Evolutionary conservation across 2,329 filamentous ascomycete genomes (phyloP).

Genomic region (Monilinia fructicola): DNA sequence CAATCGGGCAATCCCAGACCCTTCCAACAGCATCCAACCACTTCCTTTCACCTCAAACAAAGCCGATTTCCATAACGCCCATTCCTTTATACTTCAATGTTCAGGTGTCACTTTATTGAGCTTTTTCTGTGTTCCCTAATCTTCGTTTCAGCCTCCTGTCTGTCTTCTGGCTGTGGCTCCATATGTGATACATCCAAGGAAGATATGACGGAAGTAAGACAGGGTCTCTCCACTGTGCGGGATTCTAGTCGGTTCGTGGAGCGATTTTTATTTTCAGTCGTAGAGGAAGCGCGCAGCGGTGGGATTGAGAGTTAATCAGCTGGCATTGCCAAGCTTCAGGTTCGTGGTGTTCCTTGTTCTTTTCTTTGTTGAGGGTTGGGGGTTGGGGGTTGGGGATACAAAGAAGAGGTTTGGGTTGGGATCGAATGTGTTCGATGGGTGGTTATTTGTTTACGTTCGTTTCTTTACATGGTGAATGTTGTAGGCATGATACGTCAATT

Average conservation of each 20-base stretch:
- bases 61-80: too few species aligned
- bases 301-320: neutral
- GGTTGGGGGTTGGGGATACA: fast-evolving
- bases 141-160: neutral
- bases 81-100: neutral
- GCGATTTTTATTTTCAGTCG: neutral
- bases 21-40: neutral
- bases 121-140: constrained; percentile 4
- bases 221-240: neutral
- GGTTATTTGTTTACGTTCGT: neutral
- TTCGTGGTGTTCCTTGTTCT: neutral
- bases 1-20: neutral
- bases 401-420: neutral
- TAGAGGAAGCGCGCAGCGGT: neutral
- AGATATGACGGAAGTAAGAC: neutral
- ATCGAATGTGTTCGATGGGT: neutral
- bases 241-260: neutral
- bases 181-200: neutral
- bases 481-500: neutral
- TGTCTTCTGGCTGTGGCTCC: neutral
- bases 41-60: neutral
- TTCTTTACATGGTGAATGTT: neutral
- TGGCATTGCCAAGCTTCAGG: neutral
- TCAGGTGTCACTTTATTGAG: neutral
- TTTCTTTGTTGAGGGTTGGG: neutral